Evolutionary conservation across 2,329 filamentous ascomycete species (phyloP).

Genomic region (Chaetomium sp.): DNA sequence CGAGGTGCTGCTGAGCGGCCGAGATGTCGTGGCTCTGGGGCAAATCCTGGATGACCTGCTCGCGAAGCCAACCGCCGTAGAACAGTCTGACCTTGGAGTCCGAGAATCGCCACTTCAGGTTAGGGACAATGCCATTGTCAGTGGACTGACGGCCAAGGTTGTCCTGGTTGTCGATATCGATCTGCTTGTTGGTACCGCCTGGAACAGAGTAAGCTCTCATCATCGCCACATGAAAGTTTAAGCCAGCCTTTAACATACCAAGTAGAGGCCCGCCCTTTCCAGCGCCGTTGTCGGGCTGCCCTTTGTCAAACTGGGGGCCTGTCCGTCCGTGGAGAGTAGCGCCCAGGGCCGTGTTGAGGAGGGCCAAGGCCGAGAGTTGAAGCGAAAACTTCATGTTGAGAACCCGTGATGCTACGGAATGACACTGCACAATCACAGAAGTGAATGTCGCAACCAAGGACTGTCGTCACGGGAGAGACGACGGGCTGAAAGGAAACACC

Average conservation of each 20-base stretch:
- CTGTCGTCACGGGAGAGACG: background rate
- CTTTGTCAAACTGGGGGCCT: slow-evolving; percentile 36
- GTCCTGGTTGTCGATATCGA: slow-evolving; percentile 58
- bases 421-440: background rate
- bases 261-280: slow-evolving; percentile 53
- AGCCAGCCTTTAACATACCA: slow-evolving; percentile 36
- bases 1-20: slow-evolving; percentile 61
- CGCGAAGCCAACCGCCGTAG: slow-evolving; percentile 58
- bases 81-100: slow-evolving; percentile 58
- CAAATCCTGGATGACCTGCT: slow-evolving; percentile 61
- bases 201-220: background rate
- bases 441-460: background rate
- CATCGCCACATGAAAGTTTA: background rate
- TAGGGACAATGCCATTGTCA: slow-evolving; percentile 57
- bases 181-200: slow-evolving; percentile 58
- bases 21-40: slow-evolving; percentile 60
- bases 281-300: slow-evolving; percentile 49
- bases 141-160: slow-evolving; percentile 56
- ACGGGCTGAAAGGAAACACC: too few species aligned
- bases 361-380: slow-evolving; percentile 6
- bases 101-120: slow-evolving; percentile 64
- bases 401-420: background rate
- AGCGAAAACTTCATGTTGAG: slow-evolving; percentile 21
- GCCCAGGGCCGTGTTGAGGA: slow-evolving; percentile 5
- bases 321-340: slow-evolving; percentile 1